phyloP scores from a whole-genome alignment of 2,329 filamentous ascomycete genomes.

The Ilyonectria sp. region DNA sequence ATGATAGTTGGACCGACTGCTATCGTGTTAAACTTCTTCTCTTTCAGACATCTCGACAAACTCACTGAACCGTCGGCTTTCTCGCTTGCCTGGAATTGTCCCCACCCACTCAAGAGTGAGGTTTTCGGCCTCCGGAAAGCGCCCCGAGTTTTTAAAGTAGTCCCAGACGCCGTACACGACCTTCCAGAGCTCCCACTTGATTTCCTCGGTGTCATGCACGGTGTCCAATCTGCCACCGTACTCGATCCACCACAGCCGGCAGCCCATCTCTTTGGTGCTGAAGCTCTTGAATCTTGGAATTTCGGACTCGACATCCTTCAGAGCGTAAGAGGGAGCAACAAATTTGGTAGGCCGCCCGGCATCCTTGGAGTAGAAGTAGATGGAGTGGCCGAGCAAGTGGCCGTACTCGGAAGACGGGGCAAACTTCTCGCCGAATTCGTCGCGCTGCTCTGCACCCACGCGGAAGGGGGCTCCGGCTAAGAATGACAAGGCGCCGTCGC shows the following conservation, averaged over 20 bases:
- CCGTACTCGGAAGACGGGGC: slow-evolving; percentile 45
- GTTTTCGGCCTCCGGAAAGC: slow-evolving; percentile 45
- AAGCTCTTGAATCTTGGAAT: slow-evolving; percentile 47
- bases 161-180: slow-evolving; percentile 47
- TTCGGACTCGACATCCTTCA: slow-evolving; percentile 41
- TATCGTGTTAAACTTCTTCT: not conserved
- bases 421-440: slow-evolving; percentile 45
- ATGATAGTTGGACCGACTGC: slow-evolving; percentile 43
- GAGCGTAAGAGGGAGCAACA: slow-evolving; percentile 43
- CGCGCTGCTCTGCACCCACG: slow-evolving; percentile 42
- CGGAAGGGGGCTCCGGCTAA: slow-evolving; percentile 45
- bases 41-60: not conserved
- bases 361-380: slow-evolving; percentile 48
- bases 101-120: slow-evolving; percentile 47
- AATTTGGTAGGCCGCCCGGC: slow-evolving; percentile 41
- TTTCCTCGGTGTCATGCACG: slow-evolving; percentile 46
- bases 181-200: slow-evolving; percentile 48
- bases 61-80: slow-evolving; percentile 44
- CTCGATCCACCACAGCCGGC: slow-evolving; percentile 48
- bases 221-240: slow-evolving; percentile 45
- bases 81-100: slow-evolving; percentile 45
- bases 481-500: slow-evolving; percentile 44
- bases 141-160: slow-evolving; percentile 47
- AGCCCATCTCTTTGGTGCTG: slow-evolving; percentile 45
- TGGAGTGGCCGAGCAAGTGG: slow-evolving; percentile 47